Base-by-base conservation (phyloP, 257 asterid species). In the Solanum etuberosum region DNA sequence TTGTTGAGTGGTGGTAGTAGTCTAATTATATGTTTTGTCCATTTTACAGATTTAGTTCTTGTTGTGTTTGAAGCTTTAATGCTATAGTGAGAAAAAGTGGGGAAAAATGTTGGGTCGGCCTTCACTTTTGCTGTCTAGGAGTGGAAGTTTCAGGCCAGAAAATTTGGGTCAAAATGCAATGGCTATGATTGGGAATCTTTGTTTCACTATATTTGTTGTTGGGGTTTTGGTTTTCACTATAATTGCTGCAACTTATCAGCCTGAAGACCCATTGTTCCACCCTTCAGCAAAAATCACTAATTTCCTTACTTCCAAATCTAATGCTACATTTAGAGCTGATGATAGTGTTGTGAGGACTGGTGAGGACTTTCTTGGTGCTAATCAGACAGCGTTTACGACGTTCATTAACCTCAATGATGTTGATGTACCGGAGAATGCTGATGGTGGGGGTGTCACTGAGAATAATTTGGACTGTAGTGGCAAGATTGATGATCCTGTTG, bases 381-480 rank as follows among this genome's bases (percentile, higher is more conserved):
- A 97, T 88, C 99, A 95, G 90, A 95, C 98, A 0, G 98, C 91
- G 9, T 95, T 97, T 29, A 92, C 87, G 2, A 77, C 95, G 14
- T 93, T 95, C 84, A 93, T 95, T 40, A 97, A 97, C 93, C 88
- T 97, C 23, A 94, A 96, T 4, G 99, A 95, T 89, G 97, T 95
- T 38, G 99, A 94, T 70, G 63, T 88, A 10, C 93, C 90, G 77
- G 89, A 87, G 27, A 6, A 63, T 7, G 16, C 3, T 23, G 81
- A 2, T 11, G 34, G 20, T n/a, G 81, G 74, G 71, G 51, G 42
- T 67, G 78, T 31, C 27, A 73, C 83, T 84, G 89, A 38, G 5
- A 18, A 83, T 27, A 83, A 15, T 34, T 85, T 51, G 59, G 93
- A 88, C 7, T 96, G 99, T 71, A 80, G 86, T 83, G 92, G 92